Percentiles rank a stretch among this genome's conserved stretches.
Evolutionary conservation across 768 basidiomycete species (phyloP).

Genomic region (Mycena galericulata): DNA sequence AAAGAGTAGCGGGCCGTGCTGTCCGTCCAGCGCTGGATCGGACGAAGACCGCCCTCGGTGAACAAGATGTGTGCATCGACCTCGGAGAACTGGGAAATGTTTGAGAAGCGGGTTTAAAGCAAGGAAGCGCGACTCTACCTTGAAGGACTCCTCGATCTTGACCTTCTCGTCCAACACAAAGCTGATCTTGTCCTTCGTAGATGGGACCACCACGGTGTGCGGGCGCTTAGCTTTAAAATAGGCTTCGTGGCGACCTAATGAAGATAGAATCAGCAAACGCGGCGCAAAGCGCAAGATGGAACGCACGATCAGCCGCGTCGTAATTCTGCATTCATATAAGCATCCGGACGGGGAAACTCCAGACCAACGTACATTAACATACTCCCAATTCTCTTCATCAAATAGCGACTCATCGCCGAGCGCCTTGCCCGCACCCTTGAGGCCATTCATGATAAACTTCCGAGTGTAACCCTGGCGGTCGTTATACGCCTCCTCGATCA

Average conservation of each 20-base stretch:
- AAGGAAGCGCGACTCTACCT: constrained; percentile 60
- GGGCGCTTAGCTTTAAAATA: constrained; percentile 76
- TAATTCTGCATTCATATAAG: constrained; percentile 34
- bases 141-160: constrained; percentile 89
- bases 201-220: constrained; percentile 69
- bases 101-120: background rate
- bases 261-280: constrained; percentile 9
- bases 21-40: constrained; percentile 90
- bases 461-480: constrained; percentile 80
- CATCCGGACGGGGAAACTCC: background rate
- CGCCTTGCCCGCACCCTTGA: constrained; percentile 73
- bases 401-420: constrained; percentile 78
- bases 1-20: constrained; percentile 78
- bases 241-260: constrained; percentile 85
- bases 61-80: constrained; percentile 79
- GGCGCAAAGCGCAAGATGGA: background rate
- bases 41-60: constrained; percentile 78
- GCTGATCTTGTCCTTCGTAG: constrained; percentile 53
- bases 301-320: constrained; percentile 22
- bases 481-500: constrained; percentile 90
- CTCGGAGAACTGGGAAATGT: constrained; percentile 78
- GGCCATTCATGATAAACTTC: constrained; percentile 89
- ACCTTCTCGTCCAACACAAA: constrained; percentile 83
- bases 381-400: constrained; percentile 79
- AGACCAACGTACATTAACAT: constrained; percentile 66